Conservation (phyloP, 192 early-diverging fungal species). For the Allomyces macrogynus region DNA sequence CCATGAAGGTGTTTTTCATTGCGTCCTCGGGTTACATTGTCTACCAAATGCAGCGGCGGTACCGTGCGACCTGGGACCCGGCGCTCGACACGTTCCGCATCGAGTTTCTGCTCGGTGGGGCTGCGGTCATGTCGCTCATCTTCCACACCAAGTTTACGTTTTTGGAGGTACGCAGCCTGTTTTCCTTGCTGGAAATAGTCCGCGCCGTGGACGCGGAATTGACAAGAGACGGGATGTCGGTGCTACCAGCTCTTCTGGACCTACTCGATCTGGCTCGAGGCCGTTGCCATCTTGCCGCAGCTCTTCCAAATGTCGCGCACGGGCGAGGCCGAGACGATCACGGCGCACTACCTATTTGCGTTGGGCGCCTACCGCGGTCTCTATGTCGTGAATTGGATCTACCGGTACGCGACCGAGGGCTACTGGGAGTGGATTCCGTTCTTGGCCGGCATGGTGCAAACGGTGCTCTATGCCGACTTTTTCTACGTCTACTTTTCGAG, state of each 20-base stretch:
- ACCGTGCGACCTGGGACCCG: slow-evolving; percentile 82
- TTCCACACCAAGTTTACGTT: slow-evolving; percentile 51
- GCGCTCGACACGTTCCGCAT: slow-evolving; percentile 74
- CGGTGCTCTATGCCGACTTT: slow-evolving; percentile 88
- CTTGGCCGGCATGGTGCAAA: slow-evolving; percentile 81
- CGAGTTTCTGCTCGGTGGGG: slow-evolving; percentile 60
- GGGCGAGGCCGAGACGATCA: slow-evolving; percentile 98
- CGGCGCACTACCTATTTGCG: slow-evolving; percentile 95
- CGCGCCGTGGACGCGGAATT: background rate
- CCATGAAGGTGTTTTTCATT: slow-evolving; percentile 94
- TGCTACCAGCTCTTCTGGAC: slow-evolving; percentile 66
- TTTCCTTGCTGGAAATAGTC: no score
- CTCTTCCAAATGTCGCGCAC: slow-evolving; percentile 92
- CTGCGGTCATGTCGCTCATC: slow-evolving; percentile 45
- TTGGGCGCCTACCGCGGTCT: slow-evolving; percentile 76
- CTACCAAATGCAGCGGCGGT: slow-evolving; percentile 67
- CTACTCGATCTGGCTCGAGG: slow-evolving; percentile 91
- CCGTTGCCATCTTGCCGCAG: slow-evolving; percentile 93
- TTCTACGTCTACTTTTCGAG: slow-evolving; percentile 86
- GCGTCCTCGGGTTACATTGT: slow-evolving; percentile 64
- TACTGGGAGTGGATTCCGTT: slow-evolving; percentile 71
- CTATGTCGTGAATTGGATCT: slow-evolving; percentile 92
- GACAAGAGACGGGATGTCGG: background rate
- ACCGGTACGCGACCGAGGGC: slow-evolving; percentile 53
- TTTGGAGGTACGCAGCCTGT: slow-evolving; percentile 34